Base-by-base conservation (phyloP, 768 basidiomycete species). In the Leccinellum luteum region DNA sequence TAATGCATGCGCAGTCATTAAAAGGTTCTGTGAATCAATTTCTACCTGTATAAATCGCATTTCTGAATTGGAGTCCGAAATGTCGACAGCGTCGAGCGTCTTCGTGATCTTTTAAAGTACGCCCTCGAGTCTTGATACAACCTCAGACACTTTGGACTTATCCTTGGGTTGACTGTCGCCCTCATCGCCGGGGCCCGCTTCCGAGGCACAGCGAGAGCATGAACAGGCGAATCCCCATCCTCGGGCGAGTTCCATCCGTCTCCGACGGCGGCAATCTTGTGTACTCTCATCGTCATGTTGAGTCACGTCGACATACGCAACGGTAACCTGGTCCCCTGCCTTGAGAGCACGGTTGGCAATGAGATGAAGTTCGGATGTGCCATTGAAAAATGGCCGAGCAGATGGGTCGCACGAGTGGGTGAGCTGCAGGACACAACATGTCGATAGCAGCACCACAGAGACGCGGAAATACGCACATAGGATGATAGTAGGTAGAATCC, bases 191-290 rank as follows among this genome's bases (percentile, higher is more conserved):
- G 69, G 61, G 17, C 70, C 67, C 6, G 69, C 79, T 69, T 93
- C 91, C 54, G 73, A 75, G 35, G 71, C 66, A 67, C 92, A 93
- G 45, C 83, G 80, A 54, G 77, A 71, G 68, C 92, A 94, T 51
- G 75, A 71, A 66, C 92, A 94, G 12, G 88, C 84, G 68, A 93
- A 92, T 56, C 80, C 78, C 92, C 92, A 94, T 32, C 92, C 91
- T 44, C 87, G 80, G 23, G 82, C 89, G 35, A 94, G 80, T 75
- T 91, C 89, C 63, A 79, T 77, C 31, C 92, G 81, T 60, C 91
- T 77, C 45, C 87, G 79, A 55, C 83, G 77, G 55, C 88, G 78
- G 52, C 85, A 83, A 28, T 86, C 84, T 3, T 73, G 69, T 10
- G 68, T 60, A 32, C 77, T 77, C 72, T 90, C 89, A 27, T 66